These are phyloP conservation scores for Turnera subulata DNA, from an alignment of 345 rosid species.

Conservation along the genomic window DNA sequence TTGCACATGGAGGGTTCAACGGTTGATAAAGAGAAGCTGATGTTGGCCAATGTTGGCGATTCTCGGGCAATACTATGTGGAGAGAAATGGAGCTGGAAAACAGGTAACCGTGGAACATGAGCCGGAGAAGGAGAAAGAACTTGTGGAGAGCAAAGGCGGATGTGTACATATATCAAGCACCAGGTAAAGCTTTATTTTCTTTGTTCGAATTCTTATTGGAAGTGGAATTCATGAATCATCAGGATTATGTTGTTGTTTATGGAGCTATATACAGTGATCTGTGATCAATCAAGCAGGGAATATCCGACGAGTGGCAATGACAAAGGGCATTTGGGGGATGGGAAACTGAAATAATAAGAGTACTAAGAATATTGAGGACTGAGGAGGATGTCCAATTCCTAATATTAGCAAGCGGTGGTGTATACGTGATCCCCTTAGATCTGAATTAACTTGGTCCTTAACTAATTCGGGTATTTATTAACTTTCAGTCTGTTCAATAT, in stretches of 20 bases:
- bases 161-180: too few species aligned
- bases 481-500: too few species aligned
- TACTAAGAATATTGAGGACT: constrained; percentile 32
- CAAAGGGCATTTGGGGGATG: constrained; percentile 92
- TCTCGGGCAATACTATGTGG: constrained; percentile 26
- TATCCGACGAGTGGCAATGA: constrained; percentile 87
- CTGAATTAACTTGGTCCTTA: not conserved
- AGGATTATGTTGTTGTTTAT: too few species aligned
- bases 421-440: constrained; percentile 42
- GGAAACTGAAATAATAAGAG: constrained; percentile 65
- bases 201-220: too few species aligned
- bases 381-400: constrained; percentile 46
- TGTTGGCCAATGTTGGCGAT: constrained; percentile 30
- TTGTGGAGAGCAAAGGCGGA: constrained; percentile 25
- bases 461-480: too few species aligned
- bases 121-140: constrained; percentile 17
- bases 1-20: constrained; percentile 28
- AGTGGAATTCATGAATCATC: too few species aligned
- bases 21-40: constrained; percentile 11
- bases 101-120: constrained; percentile 31
- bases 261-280: too few species aligned
- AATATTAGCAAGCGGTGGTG: constrained; percentile 85
- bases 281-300: constrained; percentile 46
- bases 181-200: too few species aligned
- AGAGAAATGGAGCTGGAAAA: constrained; percentile 16